Evolutionary conservation across 345 rosid genomes (phyloP), one percentile per base, ranked within the genome.

Genomic region (Luvunga scandens): DNA sequence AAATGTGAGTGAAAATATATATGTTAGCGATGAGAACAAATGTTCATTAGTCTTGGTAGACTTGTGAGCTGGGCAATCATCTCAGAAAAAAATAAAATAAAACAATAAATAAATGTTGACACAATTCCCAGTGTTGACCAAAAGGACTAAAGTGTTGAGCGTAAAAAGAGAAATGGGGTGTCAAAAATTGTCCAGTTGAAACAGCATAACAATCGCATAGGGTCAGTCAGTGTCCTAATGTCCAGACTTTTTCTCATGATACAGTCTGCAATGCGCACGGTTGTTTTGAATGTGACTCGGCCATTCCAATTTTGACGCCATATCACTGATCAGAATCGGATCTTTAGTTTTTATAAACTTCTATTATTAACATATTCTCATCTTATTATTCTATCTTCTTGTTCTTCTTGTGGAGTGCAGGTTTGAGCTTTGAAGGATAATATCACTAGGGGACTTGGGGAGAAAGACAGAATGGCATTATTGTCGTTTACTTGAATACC

Each of bases 91-190:
- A 14, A 45, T 12, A 10, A 42, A 45, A 45, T 3, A 45, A 45
- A 45, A 45, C 13, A 45, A 39, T 39, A 9, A 36, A 42, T 27
- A 22, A 38, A 50, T 56, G 75, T 60, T 59, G 82, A 81, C 86
- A 82, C 89, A 83, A 84, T 83, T 86, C 89, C 91, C 88, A 78
- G 76, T 83, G 87, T 86, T 88, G 89, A 83, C 89, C 81, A 86
- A 80, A 80, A 69, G 71, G 56, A 10, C 66, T 48, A 31, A 4
- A 63, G 18, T 18, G 30, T 62, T 39, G 38, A 13, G 65, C 59
- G 25, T 53, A 55, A 61, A 10, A 24, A 21, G 36, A 36, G 31
- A 7, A 33, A 48, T 22, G n/a, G 34, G 30, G 13, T 75, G 28
- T 30, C 24, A 62, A 42, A 36, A 75, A 12, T 48, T 31, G 79